These are phyloP conservation scores for Chimonanthus salicifolius DNA, from an alignment of 164 flowering plant species.

Conservation along the genomic window DNA sequence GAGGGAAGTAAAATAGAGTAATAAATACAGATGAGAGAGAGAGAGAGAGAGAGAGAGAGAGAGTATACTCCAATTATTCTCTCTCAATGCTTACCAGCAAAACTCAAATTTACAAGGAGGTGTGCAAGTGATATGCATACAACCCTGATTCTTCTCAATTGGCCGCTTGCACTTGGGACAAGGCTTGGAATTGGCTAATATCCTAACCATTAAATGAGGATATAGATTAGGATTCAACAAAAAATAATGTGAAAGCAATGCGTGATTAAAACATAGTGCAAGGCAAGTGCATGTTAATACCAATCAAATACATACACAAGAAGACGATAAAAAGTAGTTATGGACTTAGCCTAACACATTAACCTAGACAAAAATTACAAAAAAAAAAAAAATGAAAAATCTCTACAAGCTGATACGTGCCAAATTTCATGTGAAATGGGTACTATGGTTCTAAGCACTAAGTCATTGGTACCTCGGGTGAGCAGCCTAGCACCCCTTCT, in stretches of 20 bases:
- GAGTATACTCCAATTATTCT: neutral
- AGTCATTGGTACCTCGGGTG: too few species aligned
- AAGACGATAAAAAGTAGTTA: too few species aligned
- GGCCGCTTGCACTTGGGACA: slow-evolving; percentile 87
- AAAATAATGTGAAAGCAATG: neutral
- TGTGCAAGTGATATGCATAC: slow-evolving; percentile 85
- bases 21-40: neutral
- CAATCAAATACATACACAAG: too few species aligned
- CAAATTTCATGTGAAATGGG: too few species aligned
- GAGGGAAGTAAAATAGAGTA: neutral
- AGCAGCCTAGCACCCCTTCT: too few species aligned
- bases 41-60: too few species aligned
- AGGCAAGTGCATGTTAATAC: neutral
- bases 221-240: neutral
- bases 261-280: neutral
- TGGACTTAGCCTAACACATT: too few species aligned
- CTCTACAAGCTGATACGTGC: too few species aligned
- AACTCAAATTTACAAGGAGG: slow-evolving; percentile 67
- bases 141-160: slow-evolving; percentile 84
- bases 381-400: too few species aligned
- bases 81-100: slow-evolving; percentile 52
- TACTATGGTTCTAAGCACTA: too few species aligned
- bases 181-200: slow-evolving; percentile 71
- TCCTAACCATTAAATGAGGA: slow-evolving; percentile 34
- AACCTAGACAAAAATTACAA: too few species aligned